These are phyloP conservation scores for Chrysoporthe puriensis DNA, from an alignment of 2,329 filamentous ascomycete species.

Conservation along the genomic window DNA sequence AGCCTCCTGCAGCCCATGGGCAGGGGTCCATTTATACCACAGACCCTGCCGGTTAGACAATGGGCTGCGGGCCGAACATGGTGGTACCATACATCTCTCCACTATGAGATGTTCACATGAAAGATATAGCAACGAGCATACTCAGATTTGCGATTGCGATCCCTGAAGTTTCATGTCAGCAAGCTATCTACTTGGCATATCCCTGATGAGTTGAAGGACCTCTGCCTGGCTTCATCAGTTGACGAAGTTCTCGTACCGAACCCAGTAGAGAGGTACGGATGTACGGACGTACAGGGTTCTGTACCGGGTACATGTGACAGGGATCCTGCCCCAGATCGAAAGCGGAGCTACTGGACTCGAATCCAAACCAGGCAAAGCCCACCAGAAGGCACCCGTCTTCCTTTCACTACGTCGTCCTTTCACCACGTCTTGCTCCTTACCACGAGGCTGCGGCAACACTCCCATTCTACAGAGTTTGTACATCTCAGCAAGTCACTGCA, in stretches of 20 bases:
- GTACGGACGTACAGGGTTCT: too few relatives aligned
- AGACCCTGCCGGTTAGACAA: background rate
- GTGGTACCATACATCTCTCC: too few relatives aligned
- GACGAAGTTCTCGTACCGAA: background rate
- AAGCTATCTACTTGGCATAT: too few relatives aligned
- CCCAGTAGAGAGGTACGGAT: background rate
- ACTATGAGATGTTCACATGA: too few relatives aligned
- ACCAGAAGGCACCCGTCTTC: background rate
- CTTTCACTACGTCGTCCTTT: background rate
- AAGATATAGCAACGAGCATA: too few relatives aligned
- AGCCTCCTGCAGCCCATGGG: background rate
- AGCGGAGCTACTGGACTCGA: background rate
- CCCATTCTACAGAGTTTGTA: background rate
- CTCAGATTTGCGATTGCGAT: too few relatives aligned
- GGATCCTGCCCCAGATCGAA: background rate
- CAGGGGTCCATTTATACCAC: background rate
- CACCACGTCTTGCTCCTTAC: background rate
- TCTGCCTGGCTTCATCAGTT: too few relatives aligned
- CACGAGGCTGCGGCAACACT: background rate
- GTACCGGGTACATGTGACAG: background rate
- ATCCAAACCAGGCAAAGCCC: background rate
- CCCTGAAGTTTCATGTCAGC: too few relatives aligned
- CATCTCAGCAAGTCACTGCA: background rate
- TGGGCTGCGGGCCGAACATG: too few relatives aligned
- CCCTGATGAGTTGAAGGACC: too few relatives aligned